phyloP scores from a whole-genome alignment of 208 protist species.

The Borovskyia barvae region DNA sequence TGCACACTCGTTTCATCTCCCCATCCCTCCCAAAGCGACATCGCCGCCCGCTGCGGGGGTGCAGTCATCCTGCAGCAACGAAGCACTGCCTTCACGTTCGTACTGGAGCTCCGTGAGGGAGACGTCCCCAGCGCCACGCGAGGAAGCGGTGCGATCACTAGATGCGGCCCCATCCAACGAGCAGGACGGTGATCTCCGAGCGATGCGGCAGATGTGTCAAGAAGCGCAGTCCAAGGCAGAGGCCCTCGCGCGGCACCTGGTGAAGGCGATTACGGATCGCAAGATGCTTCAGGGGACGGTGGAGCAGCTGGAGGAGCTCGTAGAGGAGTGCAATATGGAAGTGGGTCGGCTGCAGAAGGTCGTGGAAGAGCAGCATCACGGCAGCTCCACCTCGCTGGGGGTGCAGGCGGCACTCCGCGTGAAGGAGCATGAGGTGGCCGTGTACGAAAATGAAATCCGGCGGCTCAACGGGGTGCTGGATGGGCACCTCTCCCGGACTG shows the following conservation, averaged over 20 bases:
- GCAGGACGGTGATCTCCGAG: neutral
- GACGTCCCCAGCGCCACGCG: neutral
- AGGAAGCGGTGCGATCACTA: neutral
- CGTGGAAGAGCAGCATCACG: slow-evolving; percentile 45
- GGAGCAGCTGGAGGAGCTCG: slow-evolving; percentile 54
- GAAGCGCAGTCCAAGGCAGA: slow-evolving; percentile 72
- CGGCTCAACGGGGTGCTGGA: slow-evolving; percentile 64
- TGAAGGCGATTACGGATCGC: slow-evolving; percentile 70
- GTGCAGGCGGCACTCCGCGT: slow-evolving; percentile 45
- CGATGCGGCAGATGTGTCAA: slow-evolving; percentile 32
- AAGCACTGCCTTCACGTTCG: neutral
- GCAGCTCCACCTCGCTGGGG: slow-evolving; percentile 17
- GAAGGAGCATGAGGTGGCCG: slow-evolving; percentile 74
- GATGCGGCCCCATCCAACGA: neutral
- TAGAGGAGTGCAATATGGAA: slow-evolving; percentile 60
- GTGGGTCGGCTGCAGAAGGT: slow-evolving; percentile 51
- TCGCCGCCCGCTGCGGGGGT: too few relatives aligned
- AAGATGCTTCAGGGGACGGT: slow-evolving; percentile 58
- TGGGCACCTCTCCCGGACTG: slow-evolving; percentile 38
- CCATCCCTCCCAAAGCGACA: too few relatives aligned
- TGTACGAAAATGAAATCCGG: slow-evolving; percentile 78
- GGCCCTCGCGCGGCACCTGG: slow-evolving; percentile 75
- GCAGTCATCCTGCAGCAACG: neutral
- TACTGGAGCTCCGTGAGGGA: neutral
- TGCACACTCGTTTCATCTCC: too few relatives aligned